Percentiles rank a stretch among this genome's conserved stretches.
Conservation (phyloP, 2,329 filamentous ascomycete genomes). For the Diaporthe sp. region DNA sequence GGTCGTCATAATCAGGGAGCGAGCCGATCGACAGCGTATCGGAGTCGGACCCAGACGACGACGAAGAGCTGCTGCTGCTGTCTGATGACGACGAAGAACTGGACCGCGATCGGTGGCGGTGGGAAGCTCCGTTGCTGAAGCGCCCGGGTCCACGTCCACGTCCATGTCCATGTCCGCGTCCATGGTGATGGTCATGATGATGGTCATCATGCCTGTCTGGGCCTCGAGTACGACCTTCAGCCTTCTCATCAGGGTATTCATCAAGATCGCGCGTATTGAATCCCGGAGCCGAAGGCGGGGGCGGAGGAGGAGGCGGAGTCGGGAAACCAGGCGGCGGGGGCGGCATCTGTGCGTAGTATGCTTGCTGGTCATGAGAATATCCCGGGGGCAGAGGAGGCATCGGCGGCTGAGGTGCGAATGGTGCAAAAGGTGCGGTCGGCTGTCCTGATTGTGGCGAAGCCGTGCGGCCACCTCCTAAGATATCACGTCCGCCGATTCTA, state of each 20-base stretch:
- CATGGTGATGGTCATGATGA: constrained; percentile 31
- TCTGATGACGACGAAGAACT: constrained; percentile 52
- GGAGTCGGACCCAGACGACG: constrained; percentile 53
- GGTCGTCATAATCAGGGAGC: constrained; percentile 67
- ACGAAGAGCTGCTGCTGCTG: constrained; percentile 53
- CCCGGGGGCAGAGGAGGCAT: constrained; percentile 25
- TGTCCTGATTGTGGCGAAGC: constrained; percentile 1
- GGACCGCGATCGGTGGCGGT: constrained; percentile 45
- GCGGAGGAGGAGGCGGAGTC: neutral
- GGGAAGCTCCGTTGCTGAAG: constrained; percentile 37
- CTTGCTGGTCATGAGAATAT: constrained; percentile 2
- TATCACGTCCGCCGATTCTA: constrained; percentile 41
- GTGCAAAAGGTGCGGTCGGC: neutral
- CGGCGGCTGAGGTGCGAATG: constrained; percentile 12
- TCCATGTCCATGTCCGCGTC: constrained; percentile 38
- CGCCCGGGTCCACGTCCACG: constrained; percentile 41
- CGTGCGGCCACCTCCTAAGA: constrained; percentile 25
- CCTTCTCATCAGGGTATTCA: constrained; percentile 11
- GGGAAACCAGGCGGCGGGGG: constrained; percentile 32
- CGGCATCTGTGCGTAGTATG: constrained; percentile 29
- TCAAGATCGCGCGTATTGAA: neutral
- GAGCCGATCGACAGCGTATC: constrained; percentile 61
- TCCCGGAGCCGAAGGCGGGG: neutral
- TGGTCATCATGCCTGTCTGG: constrained; percentile 6
- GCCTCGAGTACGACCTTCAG: constrained; percentile 15